Evolutionary conservation across 768 basidiomycete genomes (phyloP), one percentile per base, ranked within the genome.

Genomic region (Pleurotus salmoneostramineus): DNA sequence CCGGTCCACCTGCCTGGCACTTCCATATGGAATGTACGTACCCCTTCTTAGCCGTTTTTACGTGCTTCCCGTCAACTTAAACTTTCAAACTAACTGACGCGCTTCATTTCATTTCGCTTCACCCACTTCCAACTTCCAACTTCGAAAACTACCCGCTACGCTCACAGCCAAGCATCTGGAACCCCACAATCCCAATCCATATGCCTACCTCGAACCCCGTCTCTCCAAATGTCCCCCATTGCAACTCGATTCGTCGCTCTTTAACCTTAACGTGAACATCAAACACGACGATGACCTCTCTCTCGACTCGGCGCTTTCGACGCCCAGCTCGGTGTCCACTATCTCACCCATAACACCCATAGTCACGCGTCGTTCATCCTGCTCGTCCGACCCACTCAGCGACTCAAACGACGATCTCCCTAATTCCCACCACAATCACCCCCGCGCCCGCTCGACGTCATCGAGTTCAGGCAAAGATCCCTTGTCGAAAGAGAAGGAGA

Each of bases 401-500:
- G 68, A 71, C 34, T 64, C 62, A 36, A 72, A 73, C 45, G 71
- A 70, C 36, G 69, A 72, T 33, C 66, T 27, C 21, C 21, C 21
- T 3, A 27, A 27, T 27, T 27, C 21, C 21, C 21, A 27, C 21
- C 21, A 27, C 21, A 27, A 27, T 27, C 21, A 27, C 21, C 21
- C 21, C 21, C 69, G 74, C 14, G 35, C 52, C 36, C 72, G 75
- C 56, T 68, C 71, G 34, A 62, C 65, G 54, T 69, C 71, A 7
- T 35, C 55, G n/a, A 57, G 66, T 11, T 67, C 73, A 14, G 61
- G 64, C 35, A 60, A 68, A 50, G 74, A 72, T 27, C 21, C 21
- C 21, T 27, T 27, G 21, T 27, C 21, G 42, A 79, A 72, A 62
- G 84, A 87, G 66, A 84, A 87, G 69, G 80, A 85, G 48, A 92